Base-by-base conservation (phyloP, 148 eudicot genomes). In the Beta vulgaris region DNA sequence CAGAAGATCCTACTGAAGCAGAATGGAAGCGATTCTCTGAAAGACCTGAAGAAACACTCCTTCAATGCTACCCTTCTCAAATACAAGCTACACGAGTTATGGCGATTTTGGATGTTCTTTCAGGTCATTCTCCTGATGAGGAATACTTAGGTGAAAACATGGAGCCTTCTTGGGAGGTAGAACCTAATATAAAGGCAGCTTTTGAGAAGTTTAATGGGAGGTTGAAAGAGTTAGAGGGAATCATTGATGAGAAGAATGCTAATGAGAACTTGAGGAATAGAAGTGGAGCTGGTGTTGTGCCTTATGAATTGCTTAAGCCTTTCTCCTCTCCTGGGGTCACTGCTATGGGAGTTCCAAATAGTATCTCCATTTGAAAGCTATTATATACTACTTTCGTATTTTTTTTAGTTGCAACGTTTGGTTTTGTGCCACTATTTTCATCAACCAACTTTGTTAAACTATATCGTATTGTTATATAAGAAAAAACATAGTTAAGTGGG, bases 251-350 rank as follows among this genome's bases (percentile, higher is more conserved):
- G 32, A 79, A 90, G 76, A 91, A 91, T 67, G 58, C 54, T 6
- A 69, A 88, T 68, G n/a, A 14, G n/a, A 37, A 69, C 0, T 72
- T 84, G 73, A 89, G 48, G 79, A 91, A 91, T 43, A 79, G 93
- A 36, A 48, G 81, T 73, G 97, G 91, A 48, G 93, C 92, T 49
- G 97, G 97, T 39, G 75, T 88, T 29, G 84, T 89, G 65, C 93
- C 97, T 11, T 91, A 91, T 25, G 84, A 85, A 77, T 84, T 91
- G 65, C 28, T 91, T 62, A 91, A 89, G 79, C 97, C 97, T 18
- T 78, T 26, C 36, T 89, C 93, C 3, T 71, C 62, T 51, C 79
- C 88, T 31, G 97, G 97, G 15, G 91, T 89, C 11, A 91, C 97
- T 48, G 74, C 76, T 14, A 82, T 69, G 77, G 97, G 97, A 8